Evolutionary conservation across 2,329 filamentous ascomycete genomes (phyloP), one percentile per base, ranked within the genome.

Genomic region (Penicillium concentricum): DNA sequence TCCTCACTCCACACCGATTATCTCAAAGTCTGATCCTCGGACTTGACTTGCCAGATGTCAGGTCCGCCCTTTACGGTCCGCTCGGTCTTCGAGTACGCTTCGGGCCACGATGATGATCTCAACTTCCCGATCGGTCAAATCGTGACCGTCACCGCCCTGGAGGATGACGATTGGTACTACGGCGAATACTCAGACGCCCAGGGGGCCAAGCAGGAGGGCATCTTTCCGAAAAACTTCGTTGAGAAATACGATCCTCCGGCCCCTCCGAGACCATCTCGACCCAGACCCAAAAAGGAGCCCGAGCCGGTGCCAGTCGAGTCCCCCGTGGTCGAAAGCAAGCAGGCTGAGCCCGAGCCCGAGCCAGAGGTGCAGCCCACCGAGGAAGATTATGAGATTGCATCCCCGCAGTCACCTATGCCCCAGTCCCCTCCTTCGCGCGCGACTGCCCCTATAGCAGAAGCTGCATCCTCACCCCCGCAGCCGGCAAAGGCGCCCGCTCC

Each of bases 171-270:
- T 73, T 97, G 92, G 94, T 96, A 94, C 73, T 85, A 84, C 61
- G 93, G 94, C 65, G 89, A 94, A 75, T 97, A 96, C 74, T 79
- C 87, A 62, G 90, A 95, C 75, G 85, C 86, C 58, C 76, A 81
- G 51, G 94, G 94, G 55, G 77, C 75, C 61, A 91, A 88, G 75
- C 84, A 87, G 72, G 87, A 92, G 70, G 93, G 93, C 65, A 89
- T 97, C 67, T 97, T 97, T 75, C 93, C 92, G 50, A 88, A 89
- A 73, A 99, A 97, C 78, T 99, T 99, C 72, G 94, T 99, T 70
- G 94, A 99, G 76, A 91, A 88, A 77, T 95, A 91, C 76, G 93
- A 97, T 74, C 94, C 94, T 37, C 89, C 87, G 55, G 89, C 93
- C 61, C 94, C 94, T 58, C 91, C 92, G 58, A 87, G 94, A 57